Conservation (phyloP, 768 basidiomycete genomes). For the Pleurotus tuoliensis region DNA sequence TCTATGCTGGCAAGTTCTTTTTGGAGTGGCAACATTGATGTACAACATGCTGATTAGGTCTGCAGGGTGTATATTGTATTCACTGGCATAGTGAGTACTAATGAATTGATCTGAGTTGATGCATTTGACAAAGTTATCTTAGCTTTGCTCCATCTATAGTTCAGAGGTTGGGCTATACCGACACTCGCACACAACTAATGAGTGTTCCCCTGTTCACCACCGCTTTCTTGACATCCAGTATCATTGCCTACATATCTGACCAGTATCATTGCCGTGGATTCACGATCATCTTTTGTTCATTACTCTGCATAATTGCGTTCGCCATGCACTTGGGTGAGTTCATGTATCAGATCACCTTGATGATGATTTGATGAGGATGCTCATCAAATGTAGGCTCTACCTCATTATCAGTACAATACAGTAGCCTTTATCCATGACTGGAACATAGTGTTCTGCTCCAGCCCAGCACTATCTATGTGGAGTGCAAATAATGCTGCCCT, state of each 20-base stretch:
- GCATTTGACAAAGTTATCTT: background rate
- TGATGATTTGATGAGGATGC: too few species aligned
- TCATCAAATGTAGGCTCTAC: constrained; percentile 25
- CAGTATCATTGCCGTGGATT: constrained; percentile 46
- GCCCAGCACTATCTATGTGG: constrained; percentile 58
- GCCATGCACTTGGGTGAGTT: constrained; percentile 48
- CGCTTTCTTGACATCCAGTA: constrained; percentile 32
- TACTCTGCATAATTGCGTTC: constrained; percentile 47
- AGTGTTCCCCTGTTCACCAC: constrained; percentile 54
- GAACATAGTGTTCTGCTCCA: constrained; percentile 49
- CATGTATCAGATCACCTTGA: too few species aligned
- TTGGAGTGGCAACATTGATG: too few species aligned
- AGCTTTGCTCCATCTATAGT: constrained; percentile 77
- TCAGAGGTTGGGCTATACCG: constrained; percentile 51
- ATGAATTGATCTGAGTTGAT: background rate
- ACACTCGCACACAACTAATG: constrained; percentile 54
- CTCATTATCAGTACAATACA: constrained; percentile 42
- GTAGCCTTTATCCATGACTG: constrained; percentile 47
- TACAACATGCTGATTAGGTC: too few species aligned
- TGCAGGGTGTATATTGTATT: constrained; percentile 33
- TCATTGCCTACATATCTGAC: constrained; percentile 47
- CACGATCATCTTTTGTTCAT: constrained; percentile 37
- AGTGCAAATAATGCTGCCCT: constrained; percentile 59
- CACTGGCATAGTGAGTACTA: constrained; percentile 42
- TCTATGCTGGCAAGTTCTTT: constrained; percentile 41